Conservation (phyloP, 2,329 filamentous ascomycete genomes). For the Geosmithia morbida region DNA sequence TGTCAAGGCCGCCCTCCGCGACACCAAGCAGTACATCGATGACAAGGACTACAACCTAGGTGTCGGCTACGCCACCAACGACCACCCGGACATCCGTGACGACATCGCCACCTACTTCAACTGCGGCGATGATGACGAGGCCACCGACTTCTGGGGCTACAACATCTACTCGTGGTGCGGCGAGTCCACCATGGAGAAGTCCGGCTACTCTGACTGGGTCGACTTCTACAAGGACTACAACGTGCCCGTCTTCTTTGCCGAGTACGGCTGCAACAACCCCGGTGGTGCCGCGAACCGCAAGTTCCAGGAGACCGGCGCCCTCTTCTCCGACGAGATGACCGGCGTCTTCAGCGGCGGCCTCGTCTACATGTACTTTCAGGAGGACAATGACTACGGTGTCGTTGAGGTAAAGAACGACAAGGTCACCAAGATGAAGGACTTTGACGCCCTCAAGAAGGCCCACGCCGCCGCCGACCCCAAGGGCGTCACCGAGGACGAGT, state of each 20-base stretch:
- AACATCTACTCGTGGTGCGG: constrained; percentile 99
- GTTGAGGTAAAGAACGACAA: constrained; percentile 44
- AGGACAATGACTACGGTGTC: constrained; percentile 77
- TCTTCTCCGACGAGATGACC: constrained; percentile 74
- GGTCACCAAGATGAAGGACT: constrained; percentile 60
- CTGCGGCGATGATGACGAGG: constrained; percentile 50
- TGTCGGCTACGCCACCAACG: constrained; percentile 93
- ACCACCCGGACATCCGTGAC: constrained; percentile 69
- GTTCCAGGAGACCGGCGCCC: constrained; percentile 72
- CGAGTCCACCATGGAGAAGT: constrained; percentile 58
- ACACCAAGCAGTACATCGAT: constrained; percentile 91
- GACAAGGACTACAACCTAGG: constrained; percentile 67
- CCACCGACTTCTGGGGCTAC: constrained; percentile 98
- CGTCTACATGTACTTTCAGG: constrained; percentile 97
- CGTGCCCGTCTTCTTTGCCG: constrained; percentile 93
- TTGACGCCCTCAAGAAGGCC: constrained; percentile 54
- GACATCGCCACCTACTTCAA: constrained; percentile 89
- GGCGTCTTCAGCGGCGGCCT: constrained; percentile 88
- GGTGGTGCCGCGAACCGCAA: constrained; percentile 48
- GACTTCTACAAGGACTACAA: constrained; percentile 80
- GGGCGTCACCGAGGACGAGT: constrained; percentile 49
- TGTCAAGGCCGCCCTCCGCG: constrained; percentile 94
- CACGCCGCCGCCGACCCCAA: constrained; percentile 54
- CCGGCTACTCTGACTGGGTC: constrained; percentile 71
- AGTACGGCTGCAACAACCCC: constrained; percentile 84